A percentile compares a stretch with the other conserved stretches of the same genome.
Conservation (phyloP, 306 rosid genomes). For the Acacia crassicarpa region DNA sequence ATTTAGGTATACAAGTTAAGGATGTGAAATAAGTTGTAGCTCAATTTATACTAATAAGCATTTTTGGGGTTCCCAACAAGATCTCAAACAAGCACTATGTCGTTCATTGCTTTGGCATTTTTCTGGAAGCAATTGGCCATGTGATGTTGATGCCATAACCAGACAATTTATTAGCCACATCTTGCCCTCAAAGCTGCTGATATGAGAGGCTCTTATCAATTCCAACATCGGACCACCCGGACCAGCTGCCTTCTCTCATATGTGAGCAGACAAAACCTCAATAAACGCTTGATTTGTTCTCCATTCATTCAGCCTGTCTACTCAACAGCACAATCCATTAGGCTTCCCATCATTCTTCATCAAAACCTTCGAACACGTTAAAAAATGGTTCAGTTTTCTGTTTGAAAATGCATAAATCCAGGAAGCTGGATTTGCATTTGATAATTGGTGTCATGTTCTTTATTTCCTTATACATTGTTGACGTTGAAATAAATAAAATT, state of each 20-base stretch:
- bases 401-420: background rate
- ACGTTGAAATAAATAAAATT: background rate
- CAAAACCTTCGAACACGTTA: background rate
- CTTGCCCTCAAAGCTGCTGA: background rate
- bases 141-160: background rate
- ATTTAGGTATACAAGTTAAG: too few relatives aligned
- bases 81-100: background rate
- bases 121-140: background rate
- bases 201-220: background rate
- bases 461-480: too few relatives aligned
- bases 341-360: background rate
- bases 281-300: background rate
- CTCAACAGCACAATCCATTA: background rate
- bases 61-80: too few relatives aligned
- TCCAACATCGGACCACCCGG: background rate
- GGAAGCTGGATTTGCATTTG: too few relatives aligned
- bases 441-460: too few relatives aligned
- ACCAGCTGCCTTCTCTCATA: background rate
- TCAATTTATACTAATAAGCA: too few relatives aligned
- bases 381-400: background rate
- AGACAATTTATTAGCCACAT: background rate
- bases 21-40: too few relatives aligned
- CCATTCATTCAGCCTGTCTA: background rate
- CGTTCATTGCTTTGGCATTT: background rate
- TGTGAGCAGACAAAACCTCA: background rate